A percentile compares a stretch with the other conserved stretches of the same genome.
phyloP scores from a whole-genome alignment of 306 rosid genomes.

The Nissolia schottii region DNA sequence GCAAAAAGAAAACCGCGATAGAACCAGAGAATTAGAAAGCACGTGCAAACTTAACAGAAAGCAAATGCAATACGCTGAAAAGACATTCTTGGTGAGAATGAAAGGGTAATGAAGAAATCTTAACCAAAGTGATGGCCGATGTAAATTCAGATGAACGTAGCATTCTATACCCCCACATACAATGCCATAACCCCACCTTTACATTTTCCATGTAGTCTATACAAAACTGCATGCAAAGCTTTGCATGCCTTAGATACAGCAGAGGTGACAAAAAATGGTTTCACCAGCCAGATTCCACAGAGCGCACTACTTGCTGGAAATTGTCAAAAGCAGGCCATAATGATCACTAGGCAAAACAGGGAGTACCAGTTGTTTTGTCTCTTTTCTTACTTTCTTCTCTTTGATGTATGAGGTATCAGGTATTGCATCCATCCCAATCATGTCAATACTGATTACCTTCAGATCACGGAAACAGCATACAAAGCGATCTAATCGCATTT shows the following conservation, averaged over 20 bases:
- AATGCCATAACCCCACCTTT: conserved; percentile 13
- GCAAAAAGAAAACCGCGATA: no score
- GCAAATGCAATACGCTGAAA: neutral
- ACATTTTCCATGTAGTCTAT: conserved; percentile 7
- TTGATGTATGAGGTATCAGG: conserved; percentile 51
- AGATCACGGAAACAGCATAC: conserved; percentile 56
- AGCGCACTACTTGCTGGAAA: conserved; percentile 33
- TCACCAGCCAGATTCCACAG: neutral
- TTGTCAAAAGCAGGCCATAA: conserved; percentile 75
- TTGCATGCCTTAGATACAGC: conserved; percentile 27
- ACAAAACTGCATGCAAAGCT: conserved; percentile 45
- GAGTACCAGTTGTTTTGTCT: conserved; percentile 58
- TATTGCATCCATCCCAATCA: conserved; percentile 79
- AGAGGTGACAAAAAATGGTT: neutral
- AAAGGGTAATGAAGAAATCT: neutral
- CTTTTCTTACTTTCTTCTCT: conserved; percentile 73
- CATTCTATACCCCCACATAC: neutral
- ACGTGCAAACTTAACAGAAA: no score
- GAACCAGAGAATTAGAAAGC: no score
- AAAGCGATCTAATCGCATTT: conserved; percentile 75
- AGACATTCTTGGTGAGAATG: neutral
- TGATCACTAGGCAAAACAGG: conserved; percentile 97
- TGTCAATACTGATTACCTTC: conserved; percentile 57
- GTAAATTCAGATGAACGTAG: neutral
- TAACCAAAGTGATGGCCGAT: neutral